Conservation (phyloP, 805 yeast genomes). For the Metschnikowia kunwiensis region DNA sequence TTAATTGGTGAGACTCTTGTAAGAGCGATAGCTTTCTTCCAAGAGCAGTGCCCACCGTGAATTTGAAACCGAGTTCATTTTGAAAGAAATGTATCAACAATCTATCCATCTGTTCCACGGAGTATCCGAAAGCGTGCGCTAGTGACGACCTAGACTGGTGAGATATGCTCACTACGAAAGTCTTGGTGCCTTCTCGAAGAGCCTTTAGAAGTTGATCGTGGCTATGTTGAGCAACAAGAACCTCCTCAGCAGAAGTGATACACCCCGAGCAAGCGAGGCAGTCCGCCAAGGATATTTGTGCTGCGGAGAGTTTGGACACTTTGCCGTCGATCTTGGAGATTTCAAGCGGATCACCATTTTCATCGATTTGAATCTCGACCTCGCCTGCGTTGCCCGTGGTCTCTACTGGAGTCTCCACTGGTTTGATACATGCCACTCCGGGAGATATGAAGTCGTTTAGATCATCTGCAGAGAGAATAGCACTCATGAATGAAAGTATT, state of each 20-base stretch:
- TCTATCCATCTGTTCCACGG: conserved; percentile 57
- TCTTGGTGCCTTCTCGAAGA: conserved; percentile 31
- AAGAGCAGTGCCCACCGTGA: conserved; percentile 79
- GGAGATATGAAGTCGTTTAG: conserved; percentile 93
- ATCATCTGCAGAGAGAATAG: conserved; percentile 83
- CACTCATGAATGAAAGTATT: conserved; percentile 60
- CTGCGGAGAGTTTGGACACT: conserved; percentile 57
- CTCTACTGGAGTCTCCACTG: conserved; percentile 49
- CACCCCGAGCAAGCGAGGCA: conserved; percentile 97
- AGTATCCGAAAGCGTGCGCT: conserved; percentile 59
- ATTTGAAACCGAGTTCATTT: conserved; percentile 60
- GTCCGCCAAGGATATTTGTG: conserved; percentile 86
- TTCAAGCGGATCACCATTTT: conserved; percentile 60
- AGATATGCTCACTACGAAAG: conserved; percentile 72
- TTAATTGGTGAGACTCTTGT: conserved; percentile 40
- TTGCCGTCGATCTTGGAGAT: conserved; percentile 61
- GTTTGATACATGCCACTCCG: conserved; percentile 92
- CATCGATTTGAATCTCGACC: conserved; percentile 53
- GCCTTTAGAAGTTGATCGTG: conserved; percentile 72
- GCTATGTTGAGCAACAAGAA: conserved; percentile 85
- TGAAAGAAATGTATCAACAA: conserved; percentile 57
- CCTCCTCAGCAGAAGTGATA: conserved; percentile 96
- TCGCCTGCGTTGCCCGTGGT: conserved; percentile 24
- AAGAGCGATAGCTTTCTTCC: conserved; percentile 69
- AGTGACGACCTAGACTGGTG: conserved; percentile 86